These are phyloP conservation scores for Cronartium quercuum DNA, from an alignment of 1,284 basidiomycete genomes.

Conservation along the genomic window DNA sequence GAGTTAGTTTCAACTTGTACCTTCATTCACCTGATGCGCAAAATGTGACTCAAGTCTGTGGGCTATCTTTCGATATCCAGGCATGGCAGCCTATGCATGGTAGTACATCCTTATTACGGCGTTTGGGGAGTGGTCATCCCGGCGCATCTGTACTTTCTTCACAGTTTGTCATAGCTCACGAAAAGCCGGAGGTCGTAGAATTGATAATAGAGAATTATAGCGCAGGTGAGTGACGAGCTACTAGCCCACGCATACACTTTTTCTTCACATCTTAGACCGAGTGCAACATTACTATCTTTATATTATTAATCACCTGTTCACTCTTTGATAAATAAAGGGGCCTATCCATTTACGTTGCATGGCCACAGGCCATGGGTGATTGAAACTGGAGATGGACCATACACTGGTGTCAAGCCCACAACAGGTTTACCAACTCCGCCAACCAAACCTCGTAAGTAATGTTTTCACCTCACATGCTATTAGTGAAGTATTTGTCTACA, in stretches of 20 bases:
- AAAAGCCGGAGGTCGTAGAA: conserved; percentile 31
- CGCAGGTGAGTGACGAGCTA: conserved; percentile 5
- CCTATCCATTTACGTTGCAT: conserved; percentile 21
- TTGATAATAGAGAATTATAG: conserved; percentile 36
- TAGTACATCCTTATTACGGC: conserved; percentile 21
- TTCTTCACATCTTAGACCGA: too few species aligned
- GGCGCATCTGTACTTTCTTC: conserved; percentile 19
- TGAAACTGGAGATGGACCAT: conserved; percentile 15
- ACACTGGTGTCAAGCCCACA: conserved; percentile 2
- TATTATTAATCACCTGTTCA: not conserved
- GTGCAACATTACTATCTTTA: too few species aligned
- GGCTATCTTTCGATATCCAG: not conserved
- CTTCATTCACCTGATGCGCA: not conserved
- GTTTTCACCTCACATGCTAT: too few species aligned
- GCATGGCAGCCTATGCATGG: conserved; percentile 28
- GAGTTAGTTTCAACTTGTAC: not conserved
- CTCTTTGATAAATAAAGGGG: conserved; percentile 1
- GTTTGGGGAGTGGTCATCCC: conserved; percentile 11
- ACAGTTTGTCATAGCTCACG: conserved; percentile 25
- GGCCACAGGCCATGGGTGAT: conserved; percentile 38
- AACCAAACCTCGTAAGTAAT: not conserved
- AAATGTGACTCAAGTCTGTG: not conserved
- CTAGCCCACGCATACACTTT: not conserved
- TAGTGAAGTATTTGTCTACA: too few species aligned
- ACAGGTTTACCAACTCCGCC: conserved; percentile 7